Percentiles rank a stretch among this genome's conserved stretches.
Conservation (phyloP, 257 asterid species). For the Solanum habrochaites region DNA sequence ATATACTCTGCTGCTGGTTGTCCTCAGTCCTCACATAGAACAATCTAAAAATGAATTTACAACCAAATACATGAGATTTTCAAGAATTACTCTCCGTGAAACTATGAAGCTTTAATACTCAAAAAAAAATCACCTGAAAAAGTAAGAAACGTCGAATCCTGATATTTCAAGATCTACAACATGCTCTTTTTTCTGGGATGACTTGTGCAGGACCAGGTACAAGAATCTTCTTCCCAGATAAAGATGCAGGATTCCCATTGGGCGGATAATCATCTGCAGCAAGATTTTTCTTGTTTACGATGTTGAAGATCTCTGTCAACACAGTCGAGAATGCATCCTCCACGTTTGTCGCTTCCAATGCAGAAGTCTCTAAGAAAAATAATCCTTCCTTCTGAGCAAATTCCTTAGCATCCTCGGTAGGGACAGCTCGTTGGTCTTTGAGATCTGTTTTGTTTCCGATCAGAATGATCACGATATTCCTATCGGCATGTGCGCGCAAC, state of each 20-base stretch:
- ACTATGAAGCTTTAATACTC: not conserved
- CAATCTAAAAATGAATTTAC: not conserved
- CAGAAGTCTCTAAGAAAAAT: conserved; percentile 75
- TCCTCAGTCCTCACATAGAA: not conserved
- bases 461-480: conserved; percentile 67
- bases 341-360: conserved; percentile 58
- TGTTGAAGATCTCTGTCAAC: conserved; percentile 58
- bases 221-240: conserved; percentile 53
- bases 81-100: not conserved
- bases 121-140: not conserved
- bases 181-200: conserved; percentile 56
- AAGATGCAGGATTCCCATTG: conserved; percentile 41
- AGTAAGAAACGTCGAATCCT: not conserved
- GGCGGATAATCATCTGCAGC: conserved; percentile 40
- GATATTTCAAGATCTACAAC: conserved; percentile 34
- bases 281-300: conserved; percentile 53
- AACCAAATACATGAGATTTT: not conserved
- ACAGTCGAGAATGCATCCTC: conserved; percentile 59
- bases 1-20: not conserved
- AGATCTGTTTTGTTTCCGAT: conserved; percentile 72
- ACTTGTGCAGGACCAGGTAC: conserved; percentile 62
- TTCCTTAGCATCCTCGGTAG: conserved; percentile 75
- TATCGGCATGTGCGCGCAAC: conserved; percentile 32
- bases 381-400: conserved; percentile 63
- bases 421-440: conserved; percentile 48